Conservation (phyloP, 2,329 filamentous ascomycete species). For the Grosmannia serpens region DNA sequence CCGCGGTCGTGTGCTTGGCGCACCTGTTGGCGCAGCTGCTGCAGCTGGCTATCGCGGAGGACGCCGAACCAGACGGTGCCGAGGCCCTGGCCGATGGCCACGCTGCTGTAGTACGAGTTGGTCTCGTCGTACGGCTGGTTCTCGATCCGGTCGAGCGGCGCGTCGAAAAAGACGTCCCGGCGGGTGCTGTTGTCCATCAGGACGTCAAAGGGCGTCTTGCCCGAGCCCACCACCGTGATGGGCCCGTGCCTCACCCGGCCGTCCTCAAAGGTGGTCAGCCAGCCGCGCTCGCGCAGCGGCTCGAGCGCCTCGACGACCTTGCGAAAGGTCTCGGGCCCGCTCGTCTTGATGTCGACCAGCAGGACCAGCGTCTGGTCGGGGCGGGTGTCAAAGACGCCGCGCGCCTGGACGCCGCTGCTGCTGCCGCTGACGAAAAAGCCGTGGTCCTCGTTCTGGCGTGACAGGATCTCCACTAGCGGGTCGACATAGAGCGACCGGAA, state of each 20-base stretch:
- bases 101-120: constrained; percentile 58
- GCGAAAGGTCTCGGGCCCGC: constrained; percentile 38
- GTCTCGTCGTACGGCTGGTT: constrained; percentile 28
- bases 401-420: constrained; percentile 26
- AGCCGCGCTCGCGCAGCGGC: constrained; percentile 47
- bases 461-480: constrained; percentile 48
- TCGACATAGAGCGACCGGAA: constrained; percentile 53
- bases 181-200: constrained; percentile 40
- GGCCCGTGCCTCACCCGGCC: constrained; percentile 39
- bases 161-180: constrained; percentile 56
- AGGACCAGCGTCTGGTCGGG: constrained; percentile 45
- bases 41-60: constrained; percentile 32
- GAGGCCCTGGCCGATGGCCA: constrained; percentile 41
- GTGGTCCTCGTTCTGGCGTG: constrained; percentile 26
- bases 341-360: constrained; percentile 59
- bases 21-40: constrained; percentile 32
- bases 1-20: constrained; percentile 38
- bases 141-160: constrained; percentile 38
- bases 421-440: constrained; percentile 9
- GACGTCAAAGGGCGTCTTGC: constrained; percentile 47
- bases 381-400: constrained; percentile 45
- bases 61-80: constrained; percentile 35
- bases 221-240: constrained; percentile 59
- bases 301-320: constrained; percentile 42
- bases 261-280: constrained; percentile 41